Percentiles rank a stretch among this genome's conserved stretches.
Conservation (phyloP, 768 basidiomycete species). For the Amanita rubescens region DNA sequence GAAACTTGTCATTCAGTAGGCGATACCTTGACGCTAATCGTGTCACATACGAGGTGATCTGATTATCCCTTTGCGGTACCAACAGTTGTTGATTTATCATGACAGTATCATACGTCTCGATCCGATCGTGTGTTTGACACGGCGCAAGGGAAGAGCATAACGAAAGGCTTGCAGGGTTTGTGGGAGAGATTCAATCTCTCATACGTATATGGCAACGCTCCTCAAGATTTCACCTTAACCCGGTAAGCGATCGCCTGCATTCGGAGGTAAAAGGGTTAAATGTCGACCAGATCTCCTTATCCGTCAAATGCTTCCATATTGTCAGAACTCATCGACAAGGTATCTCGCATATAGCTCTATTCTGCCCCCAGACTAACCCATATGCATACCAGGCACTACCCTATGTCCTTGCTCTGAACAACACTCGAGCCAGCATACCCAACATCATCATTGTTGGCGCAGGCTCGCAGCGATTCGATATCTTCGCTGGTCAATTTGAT, state of each 20-base stretch:
- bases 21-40: constrained; percentile 79
- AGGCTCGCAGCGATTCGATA: constrained; percentile 56
- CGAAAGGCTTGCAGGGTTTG: constrained; percentile 44
- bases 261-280: background rate
- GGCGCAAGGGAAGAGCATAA: constrained; percentile 40
- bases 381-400: constrained; percentile 45
- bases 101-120: constrained; percentile 56
- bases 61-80: background rate
- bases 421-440: constrained; percentile 50
- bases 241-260: constrained; percentile 32
- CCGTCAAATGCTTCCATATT: constrained; percentile 56
- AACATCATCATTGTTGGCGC: constrained; percentile 61
- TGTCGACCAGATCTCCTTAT: constrained; percentile 43
- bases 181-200: constrained; percentile 54
- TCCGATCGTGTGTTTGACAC: constrained; percentile 61
- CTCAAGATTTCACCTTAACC: constrained; percentile 64
- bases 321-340: constrained; percentile 47
- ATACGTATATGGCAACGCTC: constrained; percentile 61
- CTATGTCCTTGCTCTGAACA: constrained; percentile 51
- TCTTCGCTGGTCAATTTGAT: constrained; percentile 65
- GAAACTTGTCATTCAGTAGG: constrained; percentile 55
- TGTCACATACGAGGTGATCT: constrained; percentile 60
- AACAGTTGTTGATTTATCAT: background rate
- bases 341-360: constrained; percentile 13
- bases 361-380: background rate